These are phyloP conservation scores for Hymenoscyphus albidus DNA, from an alignment of 2,329 filamentous ascomycete genomes.

Conservation along the genomic window DNA sequence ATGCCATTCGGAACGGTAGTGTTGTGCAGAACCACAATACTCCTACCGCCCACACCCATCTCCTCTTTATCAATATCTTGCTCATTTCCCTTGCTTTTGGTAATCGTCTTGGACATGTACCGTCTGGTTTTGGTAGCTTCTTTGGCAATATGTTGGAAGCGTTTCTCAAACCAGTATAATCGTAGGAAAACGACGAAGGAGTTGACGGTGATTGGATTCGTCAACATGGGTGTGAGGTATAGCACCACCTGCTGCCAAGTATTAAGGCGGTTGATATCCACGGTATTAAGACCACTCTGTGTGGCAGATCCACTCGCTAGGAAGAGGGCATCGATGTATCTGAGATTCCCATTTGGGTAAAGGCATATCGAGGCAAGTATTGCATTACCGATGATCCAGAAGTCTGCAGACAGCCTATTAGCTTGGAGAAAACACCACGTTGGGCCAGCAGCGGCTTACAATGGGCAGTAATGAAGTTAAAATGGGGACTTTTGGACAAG, in stretches of 20 bases:
- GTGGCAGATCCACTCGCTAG: constrained; percentile 83
- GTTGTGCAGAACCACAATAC: constrained; percentile 63
- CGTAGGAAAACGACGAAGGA: constrained; percentile 86
- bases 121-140: constrained; percentile 66
- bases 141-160: constrained; percentile 78
- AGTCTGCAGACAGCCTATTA: constrained; percentile 47
- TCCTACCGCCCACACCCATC: constrained; percentile 59
- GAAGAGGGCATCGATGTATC: constrained; percentile 85
- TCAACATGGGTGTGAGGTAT: constrained; percentile 66
- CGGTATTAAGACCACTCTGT: constrained; percentile 87
- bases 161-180: constrained; percentile 96
- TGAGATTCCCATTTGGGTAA: constrained; percentile 59
- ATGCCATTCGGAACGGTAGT: constrained; percentile 49
- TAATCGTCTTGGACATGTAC: constrained; percentile 59
- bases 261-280: constrained; percentile 62
- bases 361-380: constrained; percentile 75
- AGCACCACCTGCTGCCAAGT: constrained; percentile 72
- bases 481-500: constrained; percentile 58
- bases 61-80: constrained; percentile 41
- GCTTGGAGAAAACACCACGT: background rate
- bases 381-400: constrained; percentile 72
- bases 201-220: constrained; percentile 82
- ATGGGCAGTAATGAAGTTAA: constrained; percentile 79
- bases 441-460: constrained; percentile 50
- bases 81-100: constrained; percentile 48